Evolutionary conservation across 495 filamentous ascomycete species (phyloP).

Genomic region (Eremomyces bilateralis): DNA sequence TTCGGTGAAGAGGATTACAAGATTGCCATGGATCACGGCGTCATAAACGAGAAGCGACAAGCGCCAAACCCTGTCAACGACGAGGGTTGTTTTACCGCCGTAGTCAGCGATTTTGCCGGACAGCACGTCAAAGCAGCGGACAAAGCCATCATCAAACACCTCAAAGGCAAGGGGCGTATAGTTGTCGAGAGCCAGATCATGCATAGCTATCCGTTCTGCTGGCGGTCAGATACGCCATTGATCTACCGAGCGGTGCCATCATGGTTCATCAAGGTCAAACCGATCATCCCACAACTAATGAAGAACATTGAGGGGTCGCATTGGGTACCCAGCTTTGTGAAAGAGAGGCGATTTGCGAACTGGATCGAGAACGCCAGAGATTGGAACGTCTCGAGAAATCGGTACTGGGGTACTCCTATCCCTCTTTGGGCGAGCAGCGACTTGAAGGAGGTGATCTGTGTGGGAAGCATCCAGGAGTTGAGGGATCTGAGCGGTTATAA

Average conservation of each 20-base stretch:
- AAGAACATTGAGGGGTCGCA: slow-evolving; percentile 74
- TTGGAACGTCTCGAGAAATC: slow-evolving; percentile 90
- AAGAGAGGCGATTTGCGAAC: slow-evolving; percentile 69
- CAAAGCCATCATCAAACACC: slow-evolving; percentile 78
- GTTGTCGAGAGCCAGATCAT: slow-evolving; percentile 78
- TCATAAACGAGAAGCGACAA: slow-evolving; percentile 52
- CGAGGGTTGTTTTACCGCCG: slow-evolving; percentile 54
- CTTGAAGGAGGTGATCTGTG: slow-evolving; percentile 61
- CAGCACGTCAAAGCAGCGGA: slow-evolving; percentile 90
- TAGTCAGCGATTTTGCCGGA: slow-evolving; percentile 67
- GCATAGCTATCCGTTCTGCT: slow-evolving; percentile 92
- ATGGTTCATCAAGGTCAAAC: slow-evolving; percentile 82
- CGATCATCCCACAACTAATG: slow-evolving; percentile 76
- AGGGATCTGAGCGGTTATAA: slow-evolving; percentile 68
- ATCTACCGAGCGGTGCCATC: slow-evolving; percentile 88
- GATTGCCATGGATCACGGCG: slow-evolving; percentile 51
- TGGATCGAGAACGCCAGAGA: slow-evolving; percentile 88
- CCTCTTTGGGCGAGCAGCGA: slow-evolving; percentile 88
- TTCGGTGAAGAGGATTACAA: slow-evolving; percentile 97
- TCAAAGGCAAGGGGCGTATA: slow-evolving; percentile 60
- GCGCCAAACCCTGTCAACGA: slow-evolving; percentile 86
- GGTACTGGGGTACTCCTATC: slow-evolving; percentile 94
- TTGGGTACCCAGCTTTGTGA: slow-evolving; percentile 86
- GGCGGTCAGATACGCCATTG: slow-evolving; percentile 82
- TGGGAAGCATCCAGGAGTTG: slow-evolving; percentile 72